Evolutionary conservation across 2,329 filamentous ascomycete genomes (phyloP).

Genomic region (Rhynchosporium secalis): DNA sequence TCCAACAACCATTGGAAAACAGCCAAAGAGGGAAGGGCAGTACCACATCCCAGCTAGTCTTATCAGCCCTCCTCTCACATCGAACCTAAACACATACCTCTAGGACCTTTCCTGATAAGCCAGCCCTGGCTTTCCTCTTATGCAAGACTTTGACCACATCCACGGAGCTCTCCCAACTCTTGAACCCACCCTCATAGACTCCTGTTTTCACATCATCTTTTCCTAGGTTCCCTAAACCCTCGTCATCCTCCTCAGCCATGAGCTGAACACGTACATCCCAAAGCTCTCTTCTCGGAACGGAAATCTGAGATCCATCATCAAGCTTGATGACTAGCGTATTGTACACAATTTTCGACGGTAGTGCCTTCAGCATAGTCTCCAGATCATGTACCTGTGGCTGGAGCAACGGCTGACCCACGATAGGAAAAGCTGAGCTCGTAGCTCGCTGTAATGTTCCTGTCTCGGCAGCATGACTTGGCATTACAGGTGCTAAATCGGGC

Average conservation of each 20-base stretch:
- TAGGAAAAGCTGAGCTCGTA: conserved; percentile 54
- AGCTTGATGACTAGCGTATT: conserved; percentile 59
- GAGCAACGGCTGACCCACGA: conserved; percentile 60
- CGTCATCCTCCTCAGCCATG: conserved; percentile 68
- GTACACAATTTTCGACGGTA: conserved; percentile 76
- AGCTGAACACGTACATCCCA: conserved; percentile 81
- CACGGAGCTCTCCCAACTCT: conserved; percentile 85
- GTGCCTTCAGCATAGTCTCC: conserved; percentile 50
- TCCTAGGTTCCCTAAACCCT: conserved; percentile 54
- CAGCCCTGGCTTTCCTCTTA: conserved; percentile 20
- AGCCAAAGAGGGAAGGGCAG: conserved; percentile 70
- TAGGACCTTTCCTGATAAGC: conserved; percentile 30
- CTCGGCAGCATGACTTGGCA: conserved; percentile 38
- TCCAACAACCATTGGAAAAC: conserved; percentile 62
- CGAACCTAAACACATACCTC: conserved; percentile 33
- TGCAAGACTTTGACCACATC: conserved; percentile 67
- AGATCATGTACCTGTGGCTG: conserved; percentile 54
- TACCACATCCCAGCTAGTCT: conserved; percentile 72
- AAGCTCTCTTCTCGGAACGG: conserved; percentile 71
- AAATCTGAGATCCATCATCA: conserved; percentile 54
- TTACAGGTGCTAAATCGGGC: conserved; percentile 5
- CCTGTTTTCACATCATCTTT: conserved; percentile 76
- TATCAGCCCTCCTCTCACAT: conserved; percentile 15
- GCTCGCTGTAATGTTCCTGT: conserved; percentile 35
- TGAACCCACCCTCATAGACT: conserved; percentile 84